Evolutionary conservation across 1,284 basidiomycete species (phyloP).

Genomic region (Melampsora americana): DNA sequence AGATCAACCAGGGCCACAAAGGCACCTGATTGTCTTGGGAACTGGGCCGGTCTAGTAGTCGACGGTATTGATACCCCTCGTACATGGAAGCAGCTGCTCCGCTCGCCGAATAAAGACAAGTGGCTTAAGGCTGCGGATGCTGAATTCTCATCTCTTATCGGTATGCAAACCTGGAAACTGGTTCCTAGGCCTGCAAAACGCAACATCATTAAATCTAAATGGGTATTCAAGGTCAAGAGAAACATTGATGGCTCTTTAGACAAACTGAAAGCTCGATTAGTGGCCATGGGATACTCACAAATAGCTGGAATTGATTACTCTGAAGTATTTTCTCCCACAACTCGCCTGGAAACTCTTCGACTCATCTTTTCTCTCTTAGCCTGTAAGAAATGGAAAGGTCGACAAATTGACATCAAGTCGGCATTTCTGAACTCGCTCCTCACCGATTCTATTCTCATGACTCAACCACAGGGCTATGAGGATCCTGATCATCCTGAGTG

Average conservation of each 20-base stretch:
- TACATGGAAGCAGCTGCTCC: not conserved
- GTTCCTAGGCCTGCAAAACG: not conserved
- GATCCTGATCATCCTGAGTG: constrained; percentile 11
- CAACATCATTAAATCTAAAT: constrained; percentile 18
- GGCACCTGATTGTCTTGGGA: no score
- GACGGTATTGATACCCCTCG: no score
- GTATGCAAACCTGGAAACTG: not conserved
- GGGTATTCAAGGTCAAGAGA: constrained; percentile 22
- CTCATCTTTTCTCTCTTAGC: constrained; percentile 19
- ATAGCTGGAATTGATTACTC: constrained; percentile 42
- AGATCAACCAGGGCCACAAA: no score
- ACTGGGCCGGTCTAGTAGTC: no score
- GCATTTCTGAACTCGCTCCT: constrained; percentile 34
- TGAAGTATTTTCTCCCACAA: constrained; percentile 42
- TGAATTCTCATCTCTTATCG: not conserved
- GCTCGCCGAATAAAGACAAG: not conserved
- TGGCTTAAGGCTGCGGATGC: constrained; percentile 11
- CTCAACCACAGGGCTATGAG: constrained; percentile 18
- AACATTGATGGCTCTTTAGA: not conserved
- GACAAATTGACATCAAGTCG: constrained; percentile 33
- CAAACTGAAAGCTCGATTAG: constrained; percentile 11
- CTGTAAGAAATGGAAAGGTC: constrained; percentile 2
- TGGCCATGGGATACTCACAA: constrained; percentile 44
- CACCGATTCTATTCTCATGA: constrained; percentile 24
- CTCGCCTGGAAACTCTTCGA: constrained; percentile 1